Base-by-base conservation (phyloP, 352 stramenopile genomes). In the Phytophthora aleatoria region DNA sequence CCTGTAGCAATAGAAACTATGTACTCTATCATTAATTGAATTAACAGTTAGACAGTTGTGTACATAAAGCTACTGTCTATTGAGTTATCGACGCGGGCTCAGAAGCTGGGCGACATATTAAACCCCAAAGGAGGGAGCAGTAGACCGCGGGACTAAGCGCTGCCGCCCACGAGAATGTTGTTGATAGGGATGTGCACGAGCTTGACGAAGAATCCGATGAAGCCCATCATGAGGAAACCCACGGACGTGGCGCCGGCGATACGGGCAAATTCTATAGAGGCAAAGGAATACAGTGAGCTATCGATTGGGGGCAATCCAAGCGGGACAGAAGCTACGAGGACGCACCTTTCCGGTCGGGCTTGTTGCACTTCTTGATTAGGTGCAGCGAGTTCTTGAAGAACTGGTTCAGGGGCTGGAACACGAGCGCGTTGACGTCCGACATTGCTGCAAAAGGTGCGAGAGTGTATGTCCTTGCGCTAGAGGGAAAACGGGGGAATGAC, bases 201-300 rank as follows among this genome's bases (percentile, higher is more conserved):
- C 91, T 99, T 99, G 65, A 99, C 97, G 79, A 99, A 99, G 90
- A 99, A 99, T 61, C 97, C 97, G 76, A 99, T 98, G 79, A 99
- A 99, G 71, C 98, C 96, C 96, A 99, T 99, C 73, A 99, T 97
- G 56, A 99, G 78, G 81, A 99, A 99, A 57, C 98, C 96, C 73
- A 99, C 81, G 42, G 92, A 94, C 57, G 97, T 99, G 47, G 97
- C 95, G 60, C 85, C 90, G 42, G 96, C 95, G 74, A 99, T 98
- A 50, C 85, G 81, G 50, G 92, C 92, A 76, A 99, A 99, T 77
- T 99, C 96, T 97, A 73, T 20, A 69, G 10, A 45, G 30, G 39
- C 5, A 69, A 35, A 11, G 41, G 9, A n/a, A 36, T 24, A 9
- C n/a, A 26, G 41, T 67, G 9, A 73, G 26, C 27, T 43, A 27